These are phyloP conservation scores for Rhodotorula sp. DNA, from an alignment of 1,284 basidiomycete species.

Conservation along the genomic window DNA sequence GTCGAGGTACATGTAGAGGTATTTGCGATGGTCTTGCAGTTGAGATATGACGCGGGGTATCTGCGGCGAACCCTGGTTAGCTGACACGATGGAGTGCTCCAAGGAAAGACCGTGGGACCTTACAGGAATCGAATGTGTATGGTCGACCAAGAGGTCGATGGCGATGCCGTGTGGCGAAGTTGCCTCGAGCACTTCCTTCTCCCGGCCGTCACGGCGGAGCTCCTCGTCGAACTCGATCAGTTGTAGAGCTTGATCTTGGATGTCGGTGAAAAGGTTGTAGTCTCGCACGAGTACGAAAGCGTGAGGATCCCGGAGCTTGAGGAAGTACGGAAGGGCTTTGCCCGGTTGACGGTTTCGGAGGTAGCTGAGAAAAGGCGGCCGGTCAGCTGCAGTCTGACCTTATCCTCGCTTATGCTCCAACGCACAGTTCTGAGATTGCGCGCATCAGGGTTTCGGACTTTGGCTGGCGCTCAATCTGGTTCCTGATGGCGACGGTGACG, in stretches of 20 bases:
- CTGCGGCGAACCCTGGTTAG: constrained; percentile 52
- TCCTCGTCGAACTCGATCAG: constrained; percentile 94
- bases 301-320: constrained; percentile 77
- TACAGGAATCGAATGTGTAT: constrained; percentile 92
- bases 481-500: constrained; percentile 81
- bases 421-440: constrained; percentile 83
- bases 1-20: constrained; percentile 90
- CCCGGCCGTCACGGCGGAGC: constrained; percentile 57
- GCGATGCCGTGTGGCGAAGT: constrained; percentile 58
- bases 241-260: constrained; percentile 86
- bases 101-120: constrained; percentile 50
- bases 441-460: constrained; percentile 74
- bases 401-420: constrained; percentile 19
- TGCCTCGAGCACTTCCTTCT: constrained; percentile 19
- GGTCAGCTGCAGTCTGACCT: background rate
- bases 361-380: constrained; percentile 57
- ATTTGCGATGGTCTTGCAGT: constrained; percentile 70
- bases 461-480: constrained; percentile 64
- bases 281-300: constrained; percentile 95
- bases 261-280: constrained; percentile 89
- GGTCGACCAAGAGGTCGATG: constrained; percentile 84
- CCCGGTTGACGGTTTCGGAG: constrained; percentile 84
- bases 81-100: background rate
- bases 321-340: constrained; percentile 85
- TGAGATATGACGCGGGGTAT: constrained; percentile 84